These are phyloP conservation scores for Hanseniaspora hatyaiensis DNA, from an alignment of 805 yeast species.

Conservation along the genomic window DNA sequence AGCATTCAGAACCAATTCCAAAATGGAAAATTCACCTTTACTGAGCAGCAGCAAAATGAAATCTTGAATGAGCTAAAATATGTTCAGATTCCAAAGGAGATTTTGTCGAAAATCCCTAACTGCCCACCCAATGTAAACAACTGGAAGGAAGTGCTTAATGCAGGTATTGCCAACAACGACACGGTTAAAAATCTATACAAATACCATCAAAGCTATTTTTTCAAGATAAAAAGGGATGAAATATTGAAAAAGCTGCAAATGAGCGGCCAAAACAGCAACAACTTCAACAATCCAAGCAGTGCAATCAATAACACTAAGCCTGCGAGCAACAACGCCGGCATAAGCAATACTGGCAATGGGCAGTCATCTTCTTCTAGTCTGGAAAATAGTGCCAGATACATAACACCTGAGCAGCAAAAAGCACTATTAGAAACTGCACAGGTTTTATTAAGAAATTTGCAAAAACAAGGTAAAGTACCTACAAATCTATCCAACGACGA, in stretches of 20 bases:
- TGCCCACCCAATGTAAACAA: constrained; percentile 69
- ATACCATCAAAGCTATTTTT: constrained; percentile 36
- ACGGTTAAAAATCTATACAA: constrained; percentile 56
- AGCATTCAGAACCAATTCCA: constrained; percentile 22
- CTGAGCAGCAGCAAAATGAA: constrained; percentile 29
- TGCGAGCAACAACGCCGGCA: constrained; percentile 7
- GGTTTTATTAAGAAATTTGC: constrained; percentile 18
- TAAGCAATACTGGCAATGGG: background rate
- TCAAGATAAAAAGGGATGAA: constrained; percentile 6
- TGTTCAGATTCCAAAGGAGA: constrained; percentile 58
- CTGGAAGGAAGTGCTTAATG: constrained; percentile 67
- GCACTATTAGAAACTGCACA: constrained; percentile 17
- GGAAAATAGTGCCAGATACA: constrained; percentile 9
- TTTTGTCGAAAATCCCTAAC: constrained; percentile 57
- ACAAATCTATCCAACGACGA: constrained; percentile 4
- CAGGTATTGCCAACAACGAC: constrained; percentile 46
- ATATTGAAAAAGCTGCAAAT: constrained; percentile 19
- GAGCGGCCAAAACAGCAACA: constrained; percentile 23
- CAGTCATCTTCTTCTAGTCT: background rate
- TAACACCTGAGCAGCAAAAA: constrained; percentile 26
- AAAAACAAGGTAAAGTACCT: constrained; percentile 21
- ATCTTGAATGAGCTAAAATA: constrained; percentile 43
- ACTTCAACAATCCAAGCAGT: constrained; percentile 30
- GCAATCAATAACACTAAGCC: constrained; percentile 27
- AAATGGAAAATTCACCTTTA: constrained; percentile 23